phyloP scores from a whole-genome alignment of 2,329 filamentous ascomycete genomes.

The Hypoxylon sp. region DNA sequence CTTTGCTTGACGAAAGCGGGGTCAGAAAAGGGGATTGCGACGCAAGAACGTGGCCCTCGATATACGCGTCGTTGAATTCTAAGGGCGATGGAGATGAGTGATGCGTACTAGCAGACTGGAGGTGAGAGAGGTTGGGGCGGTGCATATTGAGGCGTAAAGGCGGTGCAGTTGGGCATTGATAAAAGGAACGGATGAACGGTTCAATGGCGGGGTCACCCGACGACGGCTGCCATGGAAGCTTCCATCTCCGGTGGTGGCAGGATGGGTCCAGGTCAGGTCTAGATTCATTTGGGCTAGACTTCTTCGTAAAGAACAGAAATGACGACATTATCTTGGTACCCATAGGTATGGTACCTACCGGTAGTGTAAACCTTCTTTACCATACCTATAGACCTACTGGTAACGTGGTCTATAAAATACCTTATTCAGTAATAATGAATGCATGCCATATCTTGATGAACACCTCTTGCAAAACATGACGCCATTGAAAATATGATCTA shows the following conservation, averaged over 20 bases:
- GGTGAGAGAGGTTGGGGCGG: neutral
- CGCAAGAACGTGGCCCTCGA: constrained; percentile 1
- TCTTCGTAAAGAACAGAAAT: constrained; percentile 27
- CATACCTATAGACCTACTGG: neutral
- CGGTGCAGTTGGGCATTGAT: neutral
- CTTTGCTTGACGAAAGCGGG: neutral
- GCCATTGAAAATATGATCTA: constrained; percentile 6
- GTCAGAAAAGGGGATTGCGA: constrained; percentile 1
- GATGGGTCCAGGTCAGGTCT: constrained; percentile 16
- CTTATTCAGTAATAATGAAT: neutral
- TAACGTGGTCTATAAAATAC: neutral
- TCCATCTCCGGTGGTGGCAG: constrained; percentile 5
- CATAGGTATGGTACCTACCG: constrained; percentile 3
- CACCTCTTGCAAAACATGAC: constrained; percentile 13
- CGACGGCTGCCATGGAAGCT: neutral
- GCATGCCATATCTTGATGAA: neutral
- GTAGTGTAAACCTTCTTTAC: neutral
- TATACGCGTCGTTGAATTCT: neutral
- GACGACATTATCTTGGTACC: constrained; percentile 35
- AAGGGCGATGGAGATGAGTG: neutral
- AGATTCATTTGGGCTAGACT: constrained; percentile 17
- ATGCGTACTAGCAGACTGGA: neutral
- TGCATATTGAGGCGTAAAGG: constrained; percentile 6
- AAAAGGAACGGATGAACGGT: neutral
- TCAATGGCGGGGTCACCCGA: constrained; percentile 21